phyloP scores from a whole-genome alignment of 2,329 filamentous ascomycete genomes.

The Trichoderma sp. region DNA sequence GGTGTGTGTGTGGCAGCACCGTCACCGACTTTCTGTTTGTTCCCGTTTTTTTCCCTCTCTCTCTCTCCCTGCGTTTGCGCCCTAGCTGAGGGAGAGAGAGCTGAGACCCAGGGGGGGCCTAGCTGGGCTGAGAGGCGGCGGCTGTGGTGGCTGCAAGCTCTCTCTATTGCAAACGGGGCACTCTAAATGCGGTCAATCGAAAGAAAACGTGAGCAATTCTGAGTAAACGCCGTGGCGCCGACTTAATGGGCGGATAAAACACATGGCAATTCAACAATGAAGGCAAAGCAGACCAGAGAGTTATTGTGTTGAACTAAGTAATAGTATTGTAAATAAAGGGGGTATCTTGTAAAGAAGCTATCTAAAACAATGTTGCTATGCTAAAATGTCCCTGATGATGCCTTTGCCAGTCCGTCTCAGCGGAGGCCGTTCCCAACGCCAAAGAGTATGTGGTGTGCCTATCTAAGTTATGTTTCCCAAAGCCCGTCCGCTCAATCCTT shows the following conservation, averaged over 20 bases:
- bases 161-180: neutral
- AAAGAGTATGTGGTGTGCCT: conserved; percentile 3
- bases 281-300: neutral
- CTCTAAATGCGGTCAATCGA: neutral
- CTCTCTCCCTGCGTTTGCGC: too few species aligned
- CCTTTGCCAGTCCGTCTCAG: conserved; percentile 5
- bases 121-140: neutral
- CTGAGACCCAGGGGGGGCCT: neutral
- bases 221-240: neutral
- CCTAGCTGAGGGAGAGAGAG: neutral
- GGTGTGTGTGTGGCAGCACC: neutral
- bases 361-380: conserved; percentile 14
- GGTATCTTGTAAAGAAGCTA: conserved; percentile 17
- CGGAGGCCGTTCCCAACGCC: conserved; percentile 16
- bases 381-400: conserved; percentile 1
- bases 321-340: conserved; percentile 1
- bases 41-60: too few species aligned
- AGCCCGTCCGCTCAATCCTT: conserved; percentile 7
- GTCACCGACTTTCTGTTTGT: neutral
- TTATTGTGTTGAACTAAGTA: neutral
- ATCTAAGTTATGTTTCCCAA: neutral
- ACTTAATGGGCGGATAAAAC: neutral
- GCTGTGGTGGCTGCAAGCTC: conserved; percentile 3
- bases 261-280: conserved; percentile 4
- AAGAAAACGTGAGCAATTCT: neutral